These are phyloP conservation scores for Akanthomyces lecanii DNA, from an alignment of 2,329 filamentous ascomycete genomes.

Conservation along the genomic window DNA sequence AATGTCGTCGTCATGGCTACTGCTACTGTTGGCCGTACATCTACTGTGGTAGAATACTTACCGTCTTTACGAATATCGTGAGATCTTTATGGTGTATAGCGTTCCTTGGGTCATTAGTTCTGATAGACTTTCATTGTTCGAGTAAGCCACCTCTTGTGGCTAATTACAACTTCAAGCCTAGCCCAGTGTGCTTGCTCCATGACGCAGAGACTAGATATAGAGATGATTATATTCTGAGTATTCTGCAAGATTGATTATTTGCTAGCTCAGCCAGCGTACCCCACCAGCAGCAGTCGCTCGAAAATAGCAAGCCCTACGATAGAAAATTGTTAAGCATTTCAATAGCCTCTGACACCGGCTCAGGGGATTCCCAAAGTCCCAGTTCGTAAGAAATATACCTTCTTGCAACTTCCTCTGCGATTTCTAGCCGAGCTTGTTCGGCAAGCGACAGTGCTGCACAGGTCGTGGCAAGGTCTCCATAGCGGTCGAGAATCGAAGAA, in stretches of 20 bases:
- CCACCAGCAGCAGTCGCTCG: not conserved
- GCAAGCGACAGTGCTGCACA: slow-evolving; percentile 63
- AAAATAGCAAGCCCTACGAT: not conserved
- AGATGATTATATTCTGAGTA: not conserved
- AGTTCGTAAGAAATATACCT: slow-evolving; percentile 44
- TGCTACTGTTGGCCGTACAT: not conserved
- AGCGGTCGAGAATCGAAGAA: slow-evolving; percentile 60
- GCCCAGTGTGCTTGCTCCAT: not conserved
- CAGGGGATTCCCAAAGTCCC: not conserved
- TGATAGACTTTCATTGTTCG: not conserved
- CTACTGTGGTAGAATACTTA: not conserved
- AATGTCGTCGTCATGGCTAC: not conserved
- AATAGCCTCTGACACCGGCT: not conserved
- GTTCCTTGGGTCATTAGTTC: not conserved
- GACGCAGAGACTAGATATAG: not conserved
- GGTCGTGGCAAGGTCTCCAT: slow-evolving; percentile 70
- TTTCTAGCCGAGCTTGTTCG: slow-evolving; percentile 63
- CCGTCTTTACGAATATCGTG: not conserved
- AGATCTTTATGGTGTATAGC: not conserved
- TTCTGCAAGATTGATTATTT: not conserved
- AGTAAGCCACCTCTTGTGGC: too few species aligned
- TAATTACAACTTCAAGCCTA: not conserved
- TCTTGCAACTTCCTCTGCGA: slow-evolving; percentile 60
- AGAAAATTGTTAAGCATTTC: not conserved
- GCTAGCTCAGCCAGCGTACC: not conserved